Evolutionary conservation across 2,329 filamentous ascomycete genomes (phyloP), one percentile per base, ranked within the genome.

Genomic region (Alternaria sp.): DNA sequence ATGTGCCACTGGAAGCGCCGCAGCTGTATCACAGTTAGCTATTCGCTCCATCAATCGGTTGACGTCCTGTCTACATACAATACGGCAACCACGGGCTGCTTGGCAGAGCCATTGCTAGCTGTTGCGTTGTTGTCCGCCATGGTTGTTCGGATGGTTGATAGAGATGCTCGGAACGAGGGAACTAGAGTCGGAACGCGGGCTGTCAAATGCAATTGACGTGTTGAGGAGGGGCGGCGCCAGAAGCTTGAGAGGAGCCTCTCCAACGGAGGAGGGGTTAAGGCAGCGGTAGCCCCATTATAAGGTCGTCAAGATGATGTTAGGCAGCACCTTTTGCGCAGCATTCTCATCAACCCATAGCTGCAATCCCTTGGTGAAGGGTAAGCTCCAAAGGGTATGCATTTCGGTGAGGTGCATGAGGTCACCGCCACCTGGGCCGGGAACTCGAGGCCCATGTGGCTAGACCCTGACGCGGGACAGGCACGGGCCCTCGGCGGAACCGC

Each of bases 61-160:
- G 37, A 1, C 37, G n/a, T 37, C 15, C 49, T 26, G 5, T 20
- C 4, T 18, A 76, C 84, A 77, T 84, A 90, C 87, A 97, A 98
- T 71, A 98, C 95, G 80, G 93, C 97, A 78, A 97, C 91, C 68
- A 92, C 92, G 63, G 91, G 84, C 83, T 85, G 61, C 74, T 71
- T 75, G 54, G 57, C 20, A 6, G 58, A 63, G 55, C 57, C 65
- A 55, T 64, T 68, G 58, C 43, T 59, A 45, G 60, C 10, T 30
- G 65, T 44, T n/a, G 64, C 41, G 28, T 64, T 49, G 60, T 64
- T 63, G 54, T 43, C 67, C 25, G 66, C 61, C 77, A 77, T 79
- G 15, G 59, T 54, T 69, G 33, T 26, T 15, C 7, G 43, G 6
- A 49, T 55, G 18, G 6, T 44, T 25, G 26, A 9, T 46, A 20